Evolutionary conservation across 2,329 filamentous ascomycete genomes (phyloP).

Genomic region (Rosellinia necatrix): DNA sequence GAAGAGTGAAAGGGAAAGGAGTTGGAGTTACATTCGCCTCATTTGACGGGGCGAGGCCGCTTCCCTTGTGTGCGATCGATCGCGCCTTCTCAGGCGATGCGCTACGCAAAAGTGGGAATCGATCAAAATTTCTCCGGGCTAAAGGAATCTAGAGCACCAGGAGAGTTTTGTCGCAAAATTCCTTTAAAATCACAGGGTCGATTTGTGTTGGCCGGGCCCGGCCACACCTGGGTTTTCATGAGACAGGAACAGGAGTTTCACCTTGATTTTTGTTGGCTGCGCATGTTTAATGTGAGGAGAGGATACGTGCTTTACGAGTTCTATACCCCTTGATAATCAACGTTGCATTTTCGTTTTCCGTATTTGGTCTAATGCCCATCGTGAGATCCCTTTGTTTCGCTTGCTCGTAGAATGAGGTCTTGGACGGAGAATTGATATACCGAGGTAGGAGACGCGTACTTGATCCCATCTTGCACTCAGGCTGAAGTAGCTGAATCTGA

Average conservation of each 20-base stretch:
- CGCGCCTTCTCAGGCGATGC: not conserved
- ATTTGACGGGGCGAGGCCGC: constrained; percentile 14
- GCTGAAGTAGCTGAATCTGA: constrained; percentile 20
- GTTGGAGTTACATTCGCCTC: constrained; percentile 27
- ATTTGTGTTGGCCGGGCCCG: not conserved
- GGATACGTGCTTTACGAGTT: constrained; percentile 26
- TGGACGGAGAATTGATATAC: constrained; percentile 7
- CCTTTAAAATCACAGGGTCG: not conserved
- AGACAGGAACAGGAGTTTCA: constrained; percentile 10
- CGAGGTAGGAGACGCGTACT: constrained; percentile 6
- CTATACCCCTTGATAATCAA: constrained; percentile 30
- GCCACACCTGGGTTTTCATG: constrained; percentile 5
- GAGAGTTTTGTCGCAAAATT: not conserved
- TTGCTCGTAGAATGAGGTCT: not conserved
- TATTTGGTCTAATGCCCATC: not conserved
- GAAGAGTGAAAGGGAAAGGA: not conserved
- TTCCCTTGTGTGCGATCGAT: constrained; percentile 2
- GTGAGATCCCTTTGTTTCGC: not conserved
- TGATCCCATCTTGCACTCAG: constrained; percentile 18
- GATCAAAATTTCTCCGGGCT: constrained; percentile 1
- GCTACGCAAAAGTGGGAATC: not conserved
- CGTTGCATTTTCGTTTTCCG: constrained; percentile 8
- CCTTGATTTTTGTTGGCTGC: not conserved
- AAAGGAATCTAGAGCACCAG: constrained; percentile 8
- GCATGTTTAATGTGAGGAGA: constrained; percentile 2